These are phyloP conservation scores for Clavulina sp. DNA, from an alignment of 768 basidiomycete species.

Conservation along the genomic window DNA sequence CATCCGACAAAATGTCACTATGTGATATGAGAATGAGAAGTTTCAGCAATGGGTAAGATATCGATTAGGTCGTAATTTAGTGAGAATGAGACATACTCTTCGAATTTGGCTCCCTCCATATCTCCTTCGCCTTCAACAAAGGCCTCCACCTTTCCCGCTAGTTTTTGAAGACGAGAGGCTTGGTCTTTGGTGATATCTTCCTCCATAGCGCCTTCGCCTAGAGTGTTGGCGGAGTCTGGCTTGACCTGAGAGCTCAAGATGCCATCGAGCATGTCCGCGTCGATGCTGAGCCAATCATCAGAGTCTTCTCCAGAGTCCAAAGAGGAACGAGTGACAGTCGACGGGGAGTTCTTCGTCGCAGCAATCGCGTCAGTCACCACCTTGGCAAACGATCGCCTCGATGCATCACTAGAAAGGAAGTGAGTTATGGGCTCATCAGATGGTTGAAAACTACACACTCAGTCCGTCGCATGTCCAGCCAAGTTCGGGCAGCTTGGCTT, in stretches of 20 bases:
- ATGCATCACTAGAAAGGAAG: slow-evolving; percentile 28
- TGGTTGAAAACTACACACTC: slow-evolving; percentile 35
- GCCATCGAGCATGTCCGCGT: slow-evolving; percentile 56
- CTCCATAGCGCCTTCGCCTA: slow-evolving; percentile 15
- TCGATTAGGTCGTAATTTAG: neutral
- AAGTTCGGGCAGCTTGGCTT: slow-evolving; percentile 46
- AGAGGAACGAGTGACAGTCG: neutral
- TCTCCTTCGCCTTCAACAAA: slow-evolving; percentile 87
- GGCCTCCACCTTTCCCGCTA: slow-evolving; percentile 73
- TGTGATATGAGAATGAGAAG: neutral
- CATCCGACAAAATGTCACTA: slow-evolving; percentile 57
- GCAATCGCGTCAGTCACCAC: slow-evolving; percentile 49
- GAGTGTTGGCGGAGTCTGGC: slow-evolving; percentile 3
- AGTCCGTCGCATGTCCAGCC: slow-evolving; percentile 38
- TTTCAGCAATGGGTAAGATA: slow-evolving; percentile 3
- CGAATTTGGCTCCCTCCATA: slow-evolving; percentile 73
- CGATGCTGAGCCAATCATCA: slow-evolving; percentile 77
- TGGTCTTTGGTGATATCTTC: slow-evolving; percentile 47
- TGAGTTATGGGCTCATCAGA: neutral
- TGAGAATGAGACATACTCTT: slow-evolving; percentile 45
- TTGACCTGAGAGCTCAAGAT: slow-evolving; percentile 27
- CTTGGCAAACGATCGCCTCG: slow-evolving; percentile 58
- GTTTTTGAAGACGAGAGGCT: slow-evolving; percentile 47
- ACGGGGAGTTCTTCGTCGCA: slow-evolving; percentile 19
- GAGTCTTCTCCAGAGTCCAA: slow-evolving; percentile 35